Conservation (phyloP, 106 monocot genomes). For the Dendrobium nobile region DNA sequence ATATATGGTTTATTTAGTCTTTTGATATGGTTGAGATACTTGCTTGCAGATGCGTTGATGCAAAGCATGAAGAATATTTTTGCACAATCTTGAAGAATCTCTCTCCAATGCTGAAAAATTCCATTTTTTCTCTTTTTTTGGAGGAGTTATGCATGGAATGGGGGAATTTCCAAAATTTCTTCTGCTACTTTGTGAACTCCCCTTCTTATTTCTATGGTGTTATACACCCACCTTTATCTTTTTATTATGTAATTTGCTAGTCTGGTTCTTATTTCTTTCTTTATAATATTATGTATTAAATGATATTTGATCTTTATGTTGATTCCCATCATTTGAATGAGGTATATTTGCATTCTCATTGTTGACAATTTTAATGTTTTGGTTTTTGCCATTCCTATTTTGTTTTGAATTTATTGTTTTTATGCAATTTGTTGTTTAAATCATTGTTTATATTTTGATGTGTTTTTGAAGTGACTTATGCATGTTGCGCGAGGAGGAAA, state of each 20-base stretch:
- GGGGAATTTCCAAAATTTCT: background rate
- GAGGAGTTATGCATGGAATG: background rate
- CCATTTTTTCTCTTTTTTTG: background rate
- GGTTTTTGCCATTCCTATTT: background rate
- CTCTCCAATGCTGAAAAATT: background rate
- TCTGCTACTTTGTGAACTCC: background rate
- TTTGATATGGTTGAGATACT: constrained; percentile 5
- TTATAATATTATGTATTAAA: background rate
- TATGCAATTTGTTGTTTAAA: background rate
- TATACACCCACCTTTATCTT: background rate
- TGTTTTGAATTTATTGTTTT: background rate
- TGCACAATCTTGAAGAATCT: background rate
- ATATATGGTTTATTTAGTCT: background rate
- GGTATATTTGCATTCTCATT: background rate
- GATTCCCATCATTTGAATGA: background rate
- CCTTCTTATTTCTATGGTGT: background rate
- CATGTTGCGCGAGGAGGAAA: background rate
- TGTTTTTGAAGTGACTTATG: background rate
- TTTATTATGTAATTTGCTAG: background rate
- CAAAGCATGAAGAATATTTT: constrained; percentile 2
- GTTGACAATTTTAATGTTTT: background rate
- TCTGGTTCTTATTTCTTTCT: background rate
- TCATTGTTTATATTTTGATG: background rate
- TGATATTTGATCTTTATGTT: background rate
- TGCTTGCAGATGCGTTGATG: constrained; percentile 12